Base-by-base conservation (phyloP, 345 rosid species). In the Pistacia atlantica region DNA sequence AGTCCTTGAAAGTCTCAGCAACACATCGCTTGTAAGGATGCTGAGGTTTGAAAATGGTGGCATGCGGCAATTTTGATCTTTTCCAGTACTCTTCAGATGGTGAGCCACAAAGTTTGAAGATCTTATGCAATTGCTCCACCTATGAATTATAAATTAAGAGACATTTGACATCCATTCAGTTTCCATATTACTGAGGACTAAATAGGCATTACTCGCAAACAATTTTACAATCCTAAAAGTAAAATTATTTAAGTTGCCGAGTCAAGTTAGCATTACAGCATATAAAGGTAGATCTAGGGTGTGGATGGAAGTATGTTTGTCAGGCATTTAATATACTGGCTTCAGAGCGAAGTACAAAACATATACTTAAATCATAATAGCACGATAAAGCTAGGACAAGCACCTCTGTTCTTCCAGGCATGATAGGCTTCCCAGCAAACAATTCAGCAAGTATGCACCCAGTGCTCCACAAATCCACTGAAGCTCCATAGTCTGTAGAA, bases 361-460 rank as follows among this genome's bases (percentile, higher is more conserved):
- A 1, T 35, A 5, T 1, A 16, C 59, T 8, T 10, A 46, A 45
- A 14, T 45, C 66, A 18, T 22, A 45, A 37, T 11, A 38, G 12
- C 42, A 38, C 42, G 4, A 38, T 38, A 17, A 66, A 35, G 73
- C 5, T 59, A 22, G 11, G 74, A 9, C 12, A 22, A 38, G 73
- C 65, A 88, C 91, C 88, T 88, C 91, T 1, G 90, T 88, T 81
- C 91, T 83, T 83, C 91, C 91, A 14, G 91, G 87, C 91, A 86
- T 86, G 73, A 88, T 86, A 61, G 90, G 91, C 82, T 88, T 88
- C 69, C 91, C 88, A 25, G 85, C 79, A 80, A 88, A 88, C 82
- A 88, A 72, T 76, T 88, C 90, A 13, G 90, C 90, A 18, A 88
- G 90, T 76, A 88, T 88, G 84, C 91, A 88, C 64, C 91, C 91